Conservation (phyloP, 768 basidiomycete species). For the Dictyophora rubrovolvata region DNA sequence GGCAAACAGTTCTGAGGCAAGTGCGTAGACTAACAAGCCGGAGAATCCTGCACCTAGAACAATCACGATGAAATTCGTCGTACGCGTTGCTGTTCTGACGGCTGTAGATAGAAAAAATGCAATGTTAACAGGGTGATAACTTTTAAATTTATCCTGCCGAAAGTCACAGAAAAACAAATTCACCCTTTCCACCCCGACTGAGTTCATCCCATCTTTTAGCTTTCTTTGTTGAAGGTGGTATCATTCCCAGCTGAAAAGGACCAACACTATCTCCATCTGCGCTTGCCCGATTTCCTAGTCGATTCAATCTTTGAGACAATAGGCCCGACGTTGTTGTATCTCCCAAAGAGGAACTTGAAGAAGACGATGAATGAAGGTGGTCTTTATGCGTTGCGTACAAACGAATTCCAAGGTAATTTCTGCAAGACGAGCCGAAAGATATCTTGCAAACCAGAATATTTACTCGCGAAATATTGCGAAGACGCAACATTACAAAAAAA, state of each 20-base stretch:
- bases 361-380: neutral
- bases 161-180: slow-evolving; percentile 12
- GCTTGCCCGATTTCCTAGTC: slow-evolving; percentile 28
- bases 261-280: slow-evolving; percentile 54
- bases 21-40: slow-evolving; percentile 62
- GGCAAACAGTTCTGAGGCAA: slow-evolving; percentile 80
- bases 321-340: slow-evolving; percentile 33
- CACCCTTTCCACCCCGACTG: slow-evolving; percentile 68
- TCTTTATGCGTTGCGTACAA: neutral
- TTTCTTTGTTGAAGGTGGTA: slow-evolving; percentile 45
- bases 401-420: neutral
- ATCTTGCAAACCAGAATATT: neutral
- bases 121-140: neutral
- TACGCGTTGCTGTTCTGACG: slow-evolving; percentile 41
- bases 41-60: slow-evolving; percentile 76
- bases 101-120: slow-evolving; percentile 25
- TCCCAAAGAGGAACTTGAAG: neutral
- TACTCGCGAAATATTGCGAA: neutral
- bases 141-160: no score
- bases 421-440: neutral
- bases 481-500: neutral
- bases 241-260: slow-evolving; percentile 67
- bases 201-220: slow-evolving; percentile 74
- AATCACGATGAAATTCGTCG: slow-evolving; percentile 42
- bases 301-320: slow-evolving; percentile 57